A percentile compares a stretch with the other conserved stretches of the same genome.
phyloP scores from a whole-genome alignment of 202 grass and related monocot species.

The Dendrocalamus latiflorus region DNA sequence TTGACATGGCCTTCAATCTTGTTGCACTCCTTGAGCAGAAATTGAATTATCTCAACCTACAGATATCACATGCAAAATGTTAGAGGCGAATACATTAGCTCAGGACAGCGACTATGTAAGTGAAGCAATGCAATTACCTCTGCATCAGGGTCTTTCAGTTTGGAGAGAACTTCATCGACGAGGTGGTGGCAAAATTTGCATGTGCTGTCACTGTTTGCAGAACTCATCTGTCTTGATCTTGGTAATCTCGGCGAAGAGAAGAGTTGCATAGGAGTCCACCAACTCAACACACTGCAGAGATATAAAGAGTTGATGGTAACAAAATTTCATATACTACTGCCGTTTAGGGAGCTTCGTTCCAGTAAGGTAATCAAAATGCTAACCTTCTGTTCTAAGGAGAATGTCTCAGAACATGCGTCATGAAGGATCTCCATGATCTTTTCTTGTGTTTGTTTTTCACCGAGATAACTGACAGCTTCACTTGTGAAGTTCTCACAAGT shows the following conservation, averaged over 20 bases:
- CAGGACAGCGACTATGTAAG: not conserved
- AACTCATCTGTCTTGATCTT: conserved; percentile 64
- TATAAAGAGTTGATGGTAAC: not conserved
- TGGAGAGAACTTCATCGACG: too few species aligned
- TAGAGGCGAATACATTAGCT: not conserved
- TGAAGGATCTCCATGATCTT: conserved; percentile 60
- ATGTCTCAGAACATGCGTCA: conserved; percentile 56
- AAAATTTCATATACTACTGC: not conserved
- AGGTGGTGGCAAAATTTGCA: too few species aligned
- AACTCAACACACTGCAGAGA: conserved; percentile 61
- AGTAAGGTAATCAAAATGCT: not conserved
- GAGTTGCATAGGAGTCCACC: conserved; percentile 67
- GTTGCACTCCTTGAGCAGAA: conserved; percentile 85
- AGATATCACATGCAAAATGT: conserved; percentile 4
- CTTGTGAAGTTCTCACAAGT: conserved; percentile 50
- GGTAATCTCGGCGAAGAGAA: conserved; percentile 58
- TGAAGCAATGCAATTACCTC: not conserved
- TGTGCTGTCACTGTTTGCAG: conserved; percentile 69
- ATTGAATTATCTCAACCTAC: conserved; percentile 79
- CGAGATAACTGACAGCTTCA: conserved; percentile 52
- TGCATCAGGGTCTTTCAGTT: too few species aligned
- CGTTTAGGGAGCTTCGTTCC: not conserved
- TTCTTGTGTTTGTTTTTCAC: conserved; percentile 61
- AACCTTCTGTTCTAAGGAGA: conserved; percentile 55
- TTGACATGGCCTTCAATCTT: conserved; percentile 62